phyloP scores from a whole-genome alignment of 305 asterid species.

The Fraxinus latifolia region DNA sequence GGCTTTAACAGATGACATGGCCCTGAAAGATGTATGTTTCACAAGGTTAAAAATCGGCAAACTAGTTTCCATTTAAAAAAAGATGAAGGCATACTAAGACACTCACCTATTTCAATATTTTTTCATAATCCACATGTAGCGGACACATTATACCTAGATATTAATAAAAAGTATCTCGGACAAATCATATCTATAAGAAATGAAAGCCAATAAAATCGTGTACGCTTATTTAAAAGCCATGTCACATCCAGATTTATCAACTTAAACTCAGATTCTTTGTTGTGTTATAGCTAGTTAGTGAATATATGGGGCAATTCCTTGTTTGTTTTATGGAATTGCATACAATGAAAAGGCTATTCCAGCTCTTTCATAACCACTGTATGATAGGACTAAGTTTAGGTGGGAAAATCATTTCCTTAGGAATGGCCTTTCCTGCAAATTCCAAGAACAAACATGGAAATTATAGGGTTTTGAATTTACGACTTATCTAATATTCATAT shows the following conservation, averaged over 20 bases:
- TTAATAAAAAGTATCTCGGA: neutral
- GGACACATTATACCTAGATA: neutral
- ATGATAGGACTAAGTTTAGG: neutral
- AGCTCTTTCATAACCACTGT: neutral
- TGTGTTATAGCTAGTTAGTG: neutral
- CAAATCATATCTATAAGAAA: neutral
- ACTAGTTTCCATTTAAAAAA: neutral
- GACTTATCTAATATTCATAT: neutral
- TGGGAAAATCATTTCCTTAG: neutral
- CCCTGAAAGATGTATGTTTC: conserved; percentile 31
- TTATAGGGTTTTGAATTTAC: neutral
- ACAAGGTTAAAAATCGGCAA: neutral
- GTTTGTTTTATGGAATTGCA: neutral
- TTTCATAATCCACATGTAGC: neutral
- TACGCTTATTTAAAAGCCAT: neutral
- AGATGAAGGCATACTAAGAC: neutral
- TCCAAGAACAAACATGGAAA: neutral
- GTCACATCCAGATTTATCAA: neutral
- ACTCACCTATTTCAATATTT: neutral
- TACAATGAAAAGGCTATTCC: neutral
- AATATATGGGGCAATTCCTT: neutral
- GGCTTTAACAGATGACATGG: conserved; percentile 48
- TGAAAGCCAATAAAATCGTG: neutral
- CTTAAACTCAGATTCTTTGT: neutral
- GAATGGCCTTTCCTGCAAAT: neutral